Conservation (phyloP, 2,329 filamentous ascomycete species). For the Colletotrichum sp. region DNA sequence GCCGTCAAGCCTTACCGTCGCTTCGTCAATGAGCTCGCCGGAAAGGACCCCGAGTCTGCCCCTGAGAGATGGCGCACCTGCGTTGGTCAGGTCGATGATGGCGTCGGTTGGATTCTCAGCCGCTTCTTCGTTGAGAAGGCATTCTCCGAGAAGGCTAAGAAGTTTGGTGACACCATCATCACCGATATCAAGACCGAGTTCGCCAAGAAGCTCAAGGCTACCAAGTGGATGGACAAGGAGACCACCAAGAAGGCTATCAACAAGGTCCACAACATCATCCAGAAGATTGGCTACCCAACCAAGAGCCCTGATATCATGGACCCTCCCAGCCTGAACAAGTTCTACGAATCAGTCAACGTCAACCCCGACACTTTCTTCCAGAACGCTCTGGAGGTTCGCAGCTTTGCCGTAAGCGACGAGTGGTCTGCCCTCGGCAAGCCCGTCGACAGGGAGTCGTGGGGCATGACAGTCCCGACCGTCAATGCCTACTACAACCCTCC, state of each 20-base stretch:
- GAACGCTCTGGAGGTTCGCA: conserved; percentile 59
- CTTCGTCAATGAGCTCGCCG: conserved; percentile 66
- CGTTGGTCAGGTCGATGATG: conserved; percentile 59
- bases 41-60: conserved; percentile 65
- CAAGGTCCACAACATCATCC: conserved; percentile 70
- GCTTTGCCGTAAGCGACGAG: conserved; percentile 49
- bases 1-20: conserved; percentile 63
- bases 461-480: conserved; percentile 64
- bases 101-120: conserved; percentile 71
- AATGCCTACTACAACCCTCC: conserved; percentile 71
- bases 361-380: conserved; percentile 58
- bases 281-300: conserved; percentile 73
- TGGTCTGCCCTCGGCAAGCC: conserved; percentile 67
- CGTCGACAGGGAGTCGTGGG: conserved; percentile 65
- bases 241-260: conserved; percentile 64
- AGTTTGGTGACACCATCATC: conserved; percentile 73
- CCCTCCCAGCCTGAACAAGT: conserved; percentile 57
- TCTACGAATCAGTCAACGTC: conserved; percentile 61
- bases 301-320: conserved; percentile 67
- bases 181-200: conserved; percentile 73
- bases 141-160: conserved; percentile 70
- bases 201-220: conserved; percentile 60
- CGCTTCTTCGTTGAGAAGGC: conserved; percentile 74
- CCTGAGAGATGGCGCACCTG: conserved; percentile 73
- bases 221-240: conserved; percentile 69